Base-by-base conservation (phyloP, 129 eudicot genomes). In the Chrysanthemum seticuspe region DNA sequence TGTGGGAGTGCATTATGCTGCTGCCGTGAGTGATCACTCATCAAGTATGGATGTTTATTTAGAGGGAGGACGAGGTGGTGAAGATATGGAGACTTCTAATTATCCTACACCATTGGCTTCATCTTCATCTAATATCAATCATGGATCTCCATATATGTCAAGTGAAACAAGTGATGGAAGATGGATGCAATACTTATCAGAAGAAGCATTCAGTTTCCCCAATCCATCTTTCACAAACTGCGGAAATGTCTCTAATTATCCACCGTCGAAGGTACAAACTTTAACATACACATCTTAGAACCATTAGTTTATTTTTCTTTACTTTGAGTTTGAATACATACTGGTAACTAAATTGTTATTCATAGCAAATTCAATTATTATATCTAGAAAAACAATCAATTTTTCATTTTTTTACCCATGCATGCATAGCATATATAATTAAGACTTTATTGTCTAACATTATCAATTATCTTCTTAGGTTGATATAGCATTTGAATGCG, bases 401-500 rank as follows among this genome's bases (percentile, higher is more conserved):
- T 23, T 23, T 23, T 23, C 25, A 23, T 23, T 23, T 56, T 16
- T 48, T 2, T 57, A n/a, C 15, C 19, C 56, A 54, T 62, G 65
- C 31, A 53, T 55, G 52, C 10, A 19, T 44, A 57, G 23, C 45
- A 7, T 11, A 9, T 34, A 19, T 67, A 14, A 6, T 14, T 40
- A 40, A 7, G 1, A 49, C 69, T 36, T 56, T 54, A 62, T 64
- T 52, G 21, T 65, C 55, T 13, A 14, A 73, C 21, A 49, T 29
- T 16, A 59, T 18, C 16, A 10, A 10, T 68, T 72, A 67, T 36
- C 47, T 82, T 52, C 23, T 31, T 74, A 93, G 98, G 97, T 86
- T 75, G 96, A 90, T 75, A 85, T 90, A 79, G 97, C 97, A 79
- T 59, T 93, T 52, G 98, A 93, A 74, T 90, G 98, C 76, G 98